Base-by-base conservation (phyloP, 202 grass and related monocot species). In the Zoysia matrella region DNA sequence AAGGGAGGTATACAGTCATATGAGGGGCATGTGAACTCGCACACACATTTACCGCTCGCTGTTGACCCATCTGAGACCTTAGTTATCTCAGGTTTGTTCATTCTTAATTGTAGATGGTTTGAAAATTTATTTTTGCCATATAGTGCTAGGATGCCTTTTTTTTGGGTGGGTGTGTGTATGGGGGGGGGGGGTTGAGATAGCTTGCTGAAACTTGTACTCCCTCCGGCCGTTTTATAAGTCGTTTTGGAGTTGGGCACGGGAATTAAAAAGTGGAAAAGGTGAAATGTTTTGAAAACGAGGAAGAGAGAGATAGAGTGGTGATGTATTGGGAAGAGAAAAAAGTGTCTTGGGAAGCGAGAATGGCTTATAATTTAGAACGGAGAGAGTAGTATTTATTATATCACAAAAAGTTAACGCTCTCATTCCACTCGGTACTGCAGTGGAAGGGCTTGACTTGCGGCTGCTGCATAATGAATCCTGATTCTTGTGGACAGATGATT, bases 31-130 rank as follows among this genome's bases (percentile, higher is more conserved):
- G 82, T 89, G 49, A 98, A 94, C 75, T 89, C 92, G 73, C 92
- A 98, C 84, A 91, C 45, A 64, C 79, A 53, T 76, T 85, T 94
- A 75, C 92, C 90, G 4, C 86, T 98, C 69, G 92, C 69, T 73
- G 82, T 94, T 55, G 88, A 98, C 69, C 90, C 95, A 74, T 91
- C 95, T 76, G 95, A 98, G 89, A 98, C 88, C 51, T 81, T 98
- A 76, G 60, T 98, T 87, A 77, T 93, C 65, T 93, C 95, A 88
- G 95, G 95, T 93, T 78, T 75, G 76, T 80, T 61, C 70, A 77
- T 82, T 67, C 54, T 77, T 85, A 61, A 69, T 14, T 82, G 47
- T 77, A 42, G 11, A 36, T 18, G 63, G 4, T 56, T 13, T 80
- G 46, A 81, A 6, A 16, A 12, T 78, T 84, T 78, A 4, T 30